Evolutionary conservation across 202 grass and related monocot species (phyloP).

Genomic region (Saccharum hybrid): DNA sequence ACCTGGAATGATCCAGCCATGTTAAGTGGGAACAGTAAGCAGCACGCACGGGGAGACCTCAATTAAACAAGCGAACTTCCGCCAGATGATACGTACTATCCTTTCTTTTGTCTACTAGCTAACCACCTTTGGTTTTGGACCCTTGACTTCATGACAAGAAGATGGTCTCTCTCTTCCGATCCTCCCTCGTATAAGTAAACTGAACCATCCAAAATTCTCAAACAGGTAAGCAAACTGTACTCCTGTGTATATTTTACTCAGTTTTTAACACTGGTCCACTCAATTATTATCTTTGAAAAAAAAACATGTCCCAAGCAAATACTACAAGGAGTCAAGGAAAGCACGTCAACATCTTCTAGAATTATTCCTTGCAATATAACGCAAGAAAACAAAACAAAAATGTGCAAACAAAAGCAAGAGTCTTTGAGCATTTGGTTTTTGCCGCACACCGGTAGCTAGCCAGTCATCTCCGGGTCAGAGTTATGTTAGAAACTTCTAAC

Average conservation of each 20-base stretch:
- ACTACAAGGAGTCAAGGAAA: not conserved
- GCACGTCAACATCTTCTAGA: constrained; percentile 41
- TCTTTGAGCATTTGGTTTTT: not conserved
- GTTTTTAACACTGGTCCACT: not conserved
- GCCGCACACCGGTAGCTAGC: not conserved
- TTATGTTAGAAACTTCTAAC: constrained; percentile 10
- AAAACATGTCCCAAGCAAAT: not conserved
- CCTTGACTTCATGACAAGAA: not conserved
- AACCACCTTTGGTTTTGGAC: not conserved
- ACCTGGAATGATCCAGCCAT: not conserved
- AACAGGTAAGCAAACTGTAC: not conserved
- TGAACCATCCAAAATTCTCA: constrained; percentile 2
- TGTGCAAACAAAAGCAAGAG: not conserved
- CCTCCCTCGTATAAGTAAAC: not conserved
- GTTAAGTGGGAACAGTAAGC: not conserved
- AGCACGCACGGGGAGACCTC: not conserved
- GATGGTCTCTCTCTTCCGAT: not conserved
- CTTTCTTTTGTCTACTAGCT: not conserved
- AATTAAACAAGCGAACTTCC: not conserved
- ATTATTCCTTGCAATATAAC: not conserved
- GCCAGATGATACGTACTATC: not conserved
- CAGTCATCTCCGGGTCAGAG: constrained; percentile 10
- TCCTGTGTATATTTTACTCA: not conserved
- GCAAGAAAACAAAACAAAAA: not conserved
- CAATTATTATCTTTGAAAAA: not conserved